A percentile compares a stretch with the other conserved stretches of the same genome.
phyloP scores from a whole-genome alignment of 2,329 filamentous ascomycete genomes.

The Xylogone sp. region DNA sequence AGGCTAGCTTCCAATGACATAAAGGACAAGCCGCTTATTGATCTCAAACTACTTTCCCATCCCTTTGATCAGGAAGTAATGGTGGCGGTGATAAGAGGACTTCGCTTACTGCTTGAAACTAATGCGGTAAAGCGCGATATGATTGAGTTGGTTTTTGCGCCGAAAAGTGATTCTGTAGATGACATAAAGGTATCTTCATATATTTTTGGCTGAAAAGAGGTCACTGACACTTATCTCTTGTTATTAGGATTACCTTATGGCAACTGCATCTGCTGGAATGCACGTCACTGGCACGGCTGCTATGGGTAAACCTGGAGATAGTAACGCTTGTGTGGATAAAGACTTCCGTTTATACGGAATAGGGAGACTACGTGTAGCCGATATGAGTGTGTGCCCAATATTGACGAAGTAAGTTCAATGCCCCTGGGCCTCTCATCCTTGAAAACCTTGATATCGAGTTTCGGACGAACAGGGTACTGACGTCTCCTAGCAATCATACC shows the following conservation, averaged over 20 bases:
- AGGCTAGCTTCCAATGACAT: conserved; percentile 34
- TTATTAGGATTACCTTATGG: conserved; percentile 29
- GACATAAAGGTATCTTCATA: conserved; percentile 2
- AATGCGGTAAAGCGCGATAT: too few relatives aligned
- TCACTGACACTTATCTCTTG: too few relatives aligned
- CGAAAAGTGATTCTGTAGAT: conserved; percentile 16
- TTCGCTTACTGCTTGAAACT: too few relatives aligned
- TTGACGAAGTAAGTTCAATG: conserved; percentile 3
- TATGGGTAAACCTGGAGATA: conserved; percentile 47
- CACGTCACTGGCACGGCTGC: conserved; percentile 52
- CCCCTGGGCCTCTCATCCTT: too few relatives aligned
- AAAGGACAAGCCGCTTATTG: conserved; percentile 32
- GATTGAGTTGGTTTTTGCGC: conserved; percentile 8
- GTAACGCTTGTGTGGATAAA: conserved; percentile 43
- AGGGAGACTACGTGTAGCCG: conserved; percentile 42
- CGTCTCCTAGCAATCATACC: conserved; percentile 40
- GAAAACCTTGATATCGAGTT: too few relatives aligned
- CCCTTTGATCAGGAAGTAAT: too few relatives aligned
- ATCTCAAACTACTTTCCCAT: conserved; percentile 42
- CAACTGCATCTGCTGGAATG: too few relatives aligned
- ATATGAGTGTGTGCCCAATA: conserved; percentile 38
- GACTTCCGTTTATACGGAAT: conserved; percentile 44
- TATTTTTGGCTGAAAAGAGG: too few relatives aligned
- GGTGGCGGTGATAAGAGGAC: too few relatives aligned
- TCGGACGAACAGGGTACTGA: not conserved